Evolutionary conservation across 2,329 filamentous ascomycete genomes (phyloP).

Genomic region (Aspergillus glaucus): DNA sequence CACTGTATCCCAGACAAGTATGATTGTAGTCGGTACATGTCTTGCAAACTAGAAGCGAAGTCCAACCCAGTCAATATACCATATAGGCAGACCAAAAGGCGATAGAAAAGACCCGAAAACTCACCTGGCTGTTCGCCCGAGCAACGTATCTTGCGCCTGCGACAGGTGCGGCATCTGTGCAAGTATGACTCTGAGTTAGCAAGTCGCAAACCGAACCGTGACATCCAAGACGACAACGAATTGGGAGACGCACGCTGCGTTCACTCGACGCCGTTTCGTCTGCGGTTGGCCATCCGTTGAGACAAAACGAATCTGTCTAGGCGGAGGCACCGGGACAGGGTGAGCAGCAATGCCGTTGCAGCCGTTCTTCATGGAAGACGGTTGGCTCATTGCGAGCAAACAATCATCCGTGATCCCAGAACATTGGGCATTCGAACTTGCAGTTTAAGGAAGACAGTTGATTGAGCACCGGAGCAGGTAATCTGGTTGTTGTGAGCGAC

Average conservation of each 20-base stretch:
- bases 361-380: conserved; percentile 32
- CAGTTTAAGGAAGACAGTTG: conserved; percentile 8
- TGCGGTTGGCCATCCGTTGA: conserved; percentile 76
- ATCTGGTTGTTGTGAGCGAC: conserved; percentile 5
- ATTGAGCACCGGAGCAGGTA: background rate
- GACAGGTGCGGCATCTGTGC: conserved; percentile 62
- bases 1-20: conserved; percentile 61
- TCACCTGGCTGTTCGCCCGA: conserved; percentile 62
- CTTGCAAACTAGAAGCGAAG: conserved; percentile 47
- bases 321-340: conserved; percentile 14
- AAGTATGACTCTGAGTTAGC: conserved; percentile 6
- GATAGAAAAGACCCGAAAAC: conserved; percentile 1
- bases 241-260: conserved; percentile 58
- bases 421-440: conserved; percentile 23
- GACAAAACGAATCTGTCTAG: conserved; percentile 63
- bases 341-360: conserved; percentile 25
- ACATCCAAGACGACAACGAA: conserved; percentile 8
- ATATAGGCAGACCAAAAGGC: background rate
- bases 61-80: conserved; percentile 4
- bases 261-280: conserved; percentile 70
- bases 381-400: conserved; percentile 35
- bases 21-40: conserved; percentile 69
- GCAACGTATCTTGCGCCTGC: conserved; percentile 69
- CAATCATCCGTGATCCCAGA: conserved; percentile 27
- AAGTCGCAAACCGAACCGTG: conserved; percentile 4